A percentile compares a stretch with the other conserved stretches of the same genome.
phyloP scores from a whole-genome alignment of 2,329 filamentous ascomycete species.

The Gremmenia infestans region DNA sequence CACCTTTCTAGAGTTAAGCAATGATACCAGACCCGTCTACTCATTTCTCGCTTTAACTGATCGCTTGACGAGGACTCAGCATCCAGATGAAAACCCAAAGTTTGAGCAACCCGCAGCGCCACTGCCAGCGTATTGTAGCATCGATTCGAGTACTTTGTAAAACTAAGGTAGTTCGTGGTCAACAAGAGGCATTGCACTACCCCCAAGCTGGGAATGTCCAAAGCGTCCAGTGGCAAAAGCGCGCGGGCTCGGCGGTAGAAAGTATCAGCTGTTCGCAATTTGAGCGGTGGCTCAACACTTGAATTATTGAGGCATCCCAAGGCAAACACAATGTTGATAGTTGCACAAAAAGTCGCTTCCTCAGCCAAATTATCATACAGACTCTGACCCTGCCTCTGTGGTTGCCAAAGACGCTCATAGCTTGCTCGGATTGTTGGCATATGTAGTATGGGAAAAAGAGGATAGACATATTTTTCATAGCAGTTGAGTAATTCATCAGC shows the following conservation, averaged over 20 bases:
- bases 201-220: conserved; percentile 25
- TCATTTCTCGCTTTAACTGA: conserved; percentile 30
- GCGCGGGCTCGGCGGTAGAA: conserved; percentile 28
- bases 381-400: not conserved
- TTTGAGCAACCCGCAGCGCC: conserved; percentile 29
- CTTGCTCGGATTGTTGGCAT: conserved; percentile 6
- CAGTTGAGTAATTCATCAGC: conserved; percentile 19
- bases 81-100: conserved; percentile 26
- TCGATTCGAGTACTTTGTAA: conserved; percentile 25
- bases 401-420: conserved; percentile 17
- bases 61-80: not conserved
- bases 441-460: conserved; percentile 20
- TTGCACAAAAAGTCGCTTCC: conserved; percentile 19
- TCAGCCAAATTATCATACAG: conserved; percentile 1
- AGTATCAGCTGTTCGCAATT: conserved; percentile 15
- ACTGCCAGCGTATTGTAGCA: conserved; percentile 31
- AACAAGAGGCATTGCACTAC: conserved; percentile 31
- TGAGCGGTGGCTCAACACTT: conserved; percentile 2
- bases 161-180: conserved; percentile 29
- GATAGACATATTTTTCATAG: conserved; percentile 21
- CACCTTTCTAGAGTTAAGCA: conserved; percentile 30
- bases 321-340: conserved; percentile 31
- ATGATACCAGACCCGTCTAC: conserved; percentile 27
- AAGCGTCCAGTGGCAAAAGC: conserved; percentile 25
- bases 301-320: conserved; percentile 27